phyloP scores from a whole-genome alignment of 306 rosid genomes.

The Begonia masoniana region DNA sequence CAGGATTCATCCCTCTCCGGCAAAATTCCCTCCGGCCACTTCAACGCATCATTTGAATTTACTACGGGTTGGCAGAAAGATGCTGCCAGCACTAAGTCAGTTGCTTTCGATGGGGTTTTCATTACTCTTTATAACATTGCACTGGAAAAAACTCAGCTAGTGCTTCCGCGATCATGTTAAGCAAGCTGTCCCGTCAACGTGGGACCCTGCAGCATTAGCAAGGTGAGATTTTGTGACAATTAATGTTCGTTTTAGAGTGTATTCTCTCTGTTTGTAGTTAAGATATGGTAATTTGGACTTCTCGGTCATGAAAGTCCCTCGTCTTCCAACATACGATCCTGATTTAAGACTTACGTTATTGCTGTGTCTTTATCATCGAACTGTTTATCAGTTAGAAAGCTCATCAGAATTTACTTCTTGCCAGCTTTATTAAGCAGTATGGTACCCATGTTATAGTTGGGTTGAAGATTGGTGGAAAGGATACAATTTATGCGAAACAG shows the following conservation, averaged over 20 bases:
- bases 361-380: no score
- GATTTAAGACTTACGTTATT: no score
- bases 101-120: constrained; percentile 66
- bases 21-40: constrained; percentile 75
- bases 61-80: constrained; percentile 72
- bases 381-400: no score
- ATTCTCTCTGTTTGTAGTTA: no score
- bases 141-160: constrained; percentile 49
- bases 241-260: neutral
- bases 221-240: constrained; percentile 29
- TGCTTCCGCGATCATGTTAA: constrained; percentile 52
- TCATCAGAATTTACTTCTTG: neutral
- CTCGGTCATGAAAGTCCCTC: no score
- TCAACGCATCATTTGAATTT: constrained; percentile 66
- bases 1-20: constrained; percentile 68
- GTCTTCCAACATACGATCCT: no score
- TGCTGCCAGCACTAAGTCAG: constrained; percentile 67
- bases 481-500: constrained; percentile 58
- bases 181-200: constrained; percentile 67
- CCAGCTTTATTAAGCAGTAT: constrained; percentile 57
- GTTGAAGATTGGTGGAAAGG: constrained; percentile 66
- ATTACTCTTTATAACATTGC: constrained; percentile 58
- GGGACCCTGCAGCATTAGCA: constrained; percentile 81
- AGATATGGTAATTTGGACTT: no score
- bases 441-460: constrained; percentile 80